Evolutionary conservation across 345 rosid genomes (phyloP).

Genomic region (Corymbia maculata): DNA sequence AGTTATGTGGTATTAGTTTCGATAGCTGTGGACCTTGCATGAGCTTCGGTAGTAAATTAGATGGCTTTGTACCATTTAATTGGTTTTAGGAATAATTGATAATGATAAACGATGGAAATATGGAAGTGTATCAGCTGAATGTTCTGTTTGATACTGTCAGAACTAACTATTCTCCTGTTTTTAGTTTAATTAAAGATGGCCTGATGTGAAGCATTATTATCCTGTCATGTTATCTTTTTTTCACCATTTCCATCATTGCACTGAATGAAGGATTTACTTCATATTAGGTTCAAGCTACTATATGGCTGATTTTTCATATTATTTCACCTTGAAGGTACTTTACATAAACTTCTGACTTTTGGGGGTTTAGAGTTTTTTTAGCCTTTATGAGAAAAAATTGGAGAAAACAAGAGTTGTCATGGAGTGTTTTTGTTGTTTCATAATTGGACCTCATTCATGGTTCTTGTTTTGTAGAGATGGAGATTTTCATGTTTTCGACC

Average conservation of each 20-base stretch:
- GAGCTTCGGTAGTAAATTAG: background rate
- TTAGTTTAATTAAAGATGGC: background rate
- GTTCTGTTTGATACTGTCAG: background rate
- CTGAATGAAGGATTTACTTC: background rate
- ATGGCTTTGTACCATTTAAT: background rate
- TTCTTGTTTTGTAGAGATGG: conserved; percentile 5
- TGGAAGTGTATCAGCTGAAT: background rate
- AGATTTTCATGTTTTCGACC: conserved; percentile 1
- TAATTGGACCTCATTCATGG: background rate
- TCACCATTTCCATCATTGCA: background rate
- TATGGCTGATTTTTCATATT: background rate
- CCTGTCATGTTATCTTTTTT: background rate
- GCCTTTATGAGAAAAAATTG: background rate
- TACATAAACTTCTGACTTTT: background rate
- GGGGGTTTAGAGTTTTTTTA: background rate
- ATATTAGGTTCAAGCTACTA: background rate
- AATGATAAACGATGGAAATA: background rate
- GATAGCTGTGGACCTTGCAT: background rate
- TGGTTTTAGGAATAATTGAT: background rate
- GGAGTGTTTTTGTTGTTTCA: background rate
- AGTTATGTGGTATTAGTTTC: background rate
- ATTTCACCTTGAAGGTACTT: background rate
- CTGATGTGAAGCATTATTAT: background rate
- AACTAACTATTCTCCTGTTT: background rate
- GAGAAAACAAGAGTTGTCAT: background rate